Base-by-base conservation (phyloP, 345 rosid species). In the Eucalyptus sp. region DNA sequence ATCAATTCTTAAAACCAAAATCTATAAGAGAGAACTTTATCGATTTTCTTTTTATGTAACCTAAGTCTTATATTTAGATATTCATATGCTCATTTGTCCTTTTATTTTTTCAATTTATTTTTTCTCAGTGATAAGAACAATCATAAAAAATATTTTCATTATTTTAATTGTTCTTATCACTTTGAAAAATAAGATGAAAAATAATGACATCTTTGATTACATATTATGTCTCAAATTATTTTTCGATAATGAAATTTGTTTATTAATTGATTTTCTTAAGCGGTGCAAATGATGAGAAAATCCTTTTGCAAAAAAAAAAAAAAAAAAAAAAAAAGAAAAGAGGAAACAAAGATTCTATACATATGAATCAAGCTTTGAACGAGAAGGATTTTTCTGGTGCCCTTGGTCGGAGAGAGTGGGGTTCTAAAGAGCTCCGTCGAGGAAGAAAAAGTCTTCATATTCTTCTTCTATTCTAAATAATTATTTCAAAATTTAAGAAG, bases 251-350 rank as follows among this genome's bases (percentile, higher is more conserved):
- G 27, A 71, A 37, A 2, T 1, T 6, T 18, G 4, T 20, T 7
- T 10, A 37, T 76, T 37, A 37, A 76, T 37, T 5, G 14, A 10
- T 18, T 10, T 3, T 76, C 15, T 12, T 76, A 76, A 37, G 46
- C 4, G 14, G 25, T 5, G 12, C 18, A 12, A 71, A 71, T 41
- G 14, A 71, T 18, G 46, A 18, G 25, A 71, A 64, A 18, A 5
- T 18, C 0, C 3, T 71, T 33, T 71, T 33, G 13, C 25, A 11
- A 71, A 71, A 33, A 16, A 9, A 17, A 0, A 18, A 7, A 2
- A 50, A 16, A 1, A 11, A 71, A 71, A 33, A 16, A 9, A 17
- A 0, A 18, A 7, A 2, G 15, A 16, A 1, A 7, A 33, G 37
- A 18, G 79, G 22, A 31, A 66, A 16, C 79, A n/a, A 16, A 68